Percentiles rank a stretch among this genome's conserved stretches.
Evolutionary conservation across 1,284 basidiomycete species (phyloP).

Genomic region (Heterobasidion annosum): DNA sequence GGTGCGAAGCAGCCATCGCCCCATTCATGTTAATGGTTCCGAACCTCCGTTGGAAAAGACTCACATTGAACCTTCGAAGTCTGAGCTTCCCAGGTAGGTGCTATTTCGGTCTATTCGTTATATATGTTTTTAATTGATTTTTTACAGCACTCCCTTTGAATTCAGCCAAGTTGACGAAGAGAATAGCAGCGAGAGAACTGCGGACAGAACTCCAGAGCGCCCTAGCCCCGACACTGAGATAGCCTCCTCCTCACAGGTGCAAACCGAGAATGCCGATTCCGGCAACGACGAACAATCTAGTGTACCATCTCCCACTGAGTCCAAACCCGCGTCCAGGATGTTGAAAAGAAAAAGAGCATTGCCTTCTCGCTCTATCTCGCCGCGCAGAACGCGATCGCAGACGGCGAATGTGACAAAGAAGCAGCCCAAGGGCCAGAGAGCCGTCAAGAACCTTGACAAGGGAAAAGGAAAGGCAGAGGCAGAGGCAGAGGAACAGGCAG

Average conservation of each 20-base stretch:
- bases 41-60: conserved; percentile 13
- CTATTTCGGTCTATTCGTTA: too few relatives aligned
- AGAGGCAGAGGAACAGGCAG: conserved; percentile 1
- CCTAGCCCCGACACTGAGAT: too few relatives aligned
- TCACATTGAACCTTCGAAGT: conserved; percentile 9
- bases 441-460: background rate
- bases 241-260: too few relatives aligned
- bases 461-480: conserved; percentile 1
- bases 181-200: too few relatives aligned
- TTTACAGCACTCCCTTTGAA: too few relatives aligned
- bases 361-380: background rate
- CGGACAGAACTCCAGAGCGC: too few relatives aligned
- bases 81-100: too few relatives aligned
- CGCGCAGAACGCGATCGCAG: conserved; percentile 1
- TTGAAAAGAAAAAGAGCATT: background rate
- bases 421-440: background rate
- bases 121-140: too few relatives aligned
- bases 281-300: conserved; percentile 1
- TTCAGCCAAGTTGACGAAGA: too few relatives aligned
- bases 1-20: too few relatives aligned
- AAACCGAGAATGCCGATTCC: conserved; percentile 12
- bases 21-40: too few relatives aligned
- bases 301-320: too few relatives aligned
- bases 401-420: background rate
- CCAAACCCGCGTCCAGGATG: background rate